These are phyloP conservation scores for Graphilbum fragrans DNA, from an alignment of 2,329 filamentous ascomycete species.

Conservation along the genomic window DNA sequence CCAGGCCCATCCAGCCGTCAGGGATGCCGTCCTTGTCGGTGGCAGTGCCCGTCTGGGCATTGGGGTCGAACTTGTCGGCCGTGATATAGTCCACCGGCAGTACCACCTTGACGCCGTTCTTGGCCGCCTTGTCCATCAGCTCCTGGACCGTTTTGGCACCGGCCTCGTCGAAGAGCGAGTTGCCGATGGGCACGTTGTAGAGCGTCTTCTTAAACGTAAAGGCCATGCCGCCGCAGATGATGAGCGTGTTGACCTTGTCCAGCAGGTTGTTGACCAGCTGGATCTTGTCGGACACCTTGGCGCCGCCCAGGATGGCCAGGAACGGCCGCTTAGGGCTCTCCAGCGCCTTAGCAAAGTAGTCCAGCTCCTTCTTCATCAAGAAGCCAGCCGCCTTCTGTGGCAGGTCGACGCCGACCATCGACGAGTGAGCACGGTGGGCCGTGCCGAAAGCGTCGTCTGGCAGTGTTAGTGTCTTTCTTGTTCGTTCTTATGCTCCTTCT, in stretches of 20 bases:
- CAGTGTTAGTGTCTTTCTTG: too few species aligned
- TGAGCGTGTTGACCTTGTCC: constrained; percentile 91
- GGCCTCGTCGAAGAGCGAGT: constrained; percentile 84
- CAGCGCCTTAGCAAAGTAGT: constrained; percentile 96
- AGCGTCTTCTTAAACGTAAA: constrained; percentile 99
- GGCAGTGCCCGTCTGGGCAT: constrained; percentile 70
- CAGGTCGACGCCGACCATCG: constrained; percentile 94
- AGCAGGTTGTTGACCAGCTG: constrained; percentile 98
- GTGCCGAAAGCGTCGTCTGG: constrained; percentile 96
- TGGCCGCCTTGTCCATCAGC: constrained; percentile 90
- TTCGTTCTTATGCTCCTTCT: too few species aligned
- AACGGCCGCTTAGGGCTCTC: constrained; percentile 90
- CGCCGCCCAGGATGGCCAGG: constrained; percentile 94
- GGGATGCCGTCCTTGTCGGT: constrained; percentile 84
- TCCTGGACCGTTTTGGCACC: constrained; percentile 83
- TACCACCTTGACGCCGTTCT: constrained; percentile 89
- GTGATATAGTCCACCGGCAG: constrained; percentile 93
- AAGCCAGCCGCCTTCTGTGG: constrained; percentile 96
- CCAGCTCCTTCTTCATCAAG: constrained; percentile 99
- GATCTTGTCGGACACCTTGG: constrained; percentile 99
- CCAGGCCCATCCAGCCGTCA: constrained; percentile 96
- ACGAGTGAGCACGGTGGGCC: constrained; percentile 95
- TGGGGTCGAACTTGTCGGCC: constrained; percentile 83
- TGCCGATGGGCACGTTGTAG: constrained; percentile 77
- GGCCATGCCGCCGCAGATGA: constrained; percentile 96